A percentile compares a stretch with the other conserved stretches of the same genome.
Conservation (phyloP, 495 filamentous ascomycete species). For the Glonium stellatum region DNA sequence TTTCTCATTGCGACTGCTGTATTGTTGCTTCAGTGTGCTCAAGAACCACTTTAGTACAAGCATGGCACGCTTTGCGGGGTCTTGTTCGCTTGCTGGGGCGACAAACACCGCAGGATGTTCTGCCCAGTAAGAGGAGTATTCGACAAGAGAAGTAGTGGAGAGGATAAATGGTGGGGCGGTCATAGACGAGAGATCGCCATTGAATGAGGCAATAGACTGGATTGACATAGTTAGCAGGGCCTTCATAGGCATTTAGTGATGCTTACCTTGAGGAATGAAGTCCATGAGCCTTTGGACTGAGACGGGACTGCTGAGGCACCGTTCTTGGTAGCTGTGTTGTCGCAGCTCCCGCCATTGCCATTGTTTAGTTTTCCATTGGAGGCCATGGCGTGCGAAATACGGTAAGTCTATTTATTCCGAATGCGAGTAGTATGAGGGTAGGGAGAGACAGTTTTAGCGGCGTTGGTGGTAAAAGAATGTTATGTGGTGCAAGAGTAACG, state of each 20-base stretch:
- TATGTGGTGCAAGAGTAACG: too few species aligned
- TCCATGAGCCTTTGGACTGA: slow-evolving; percentile 33
- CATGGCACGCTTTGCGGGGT: slow-evolving; percentile 76
- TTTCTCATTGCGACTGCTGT: slow-evolving; percentile 84
- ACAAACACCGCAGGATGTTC: slow-evolving; percentile 86
- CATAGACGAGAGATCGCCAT: slow-evolving; percentile 86
- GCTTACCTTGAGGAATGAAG: slow-evolving; percentile 36
- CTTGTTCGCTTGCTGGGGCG: slow-evolving; percentile 72
- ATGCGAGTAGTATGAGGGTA: too few species aligned
- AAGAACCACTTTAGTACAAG: slow-evolving; percentile 96
- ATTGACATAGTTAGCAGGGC: slow-evolving; percentile 4
- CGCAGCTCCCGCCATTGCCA: neutral
- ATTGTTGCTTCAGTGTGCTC: slow-evolving; percentile 90
- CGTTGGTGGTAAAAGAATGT: too few species aligned
- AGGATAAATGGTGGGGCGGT: slow-evolving; percentile 96
- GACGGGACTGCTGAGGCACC: slow-evolving; percentile 36
- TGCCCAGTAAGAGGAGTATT: slow-evolving; percentile 95
- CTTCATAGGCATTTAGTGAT: neutral
- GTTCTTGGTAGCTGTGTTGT: slow-evolving; percentile 14
- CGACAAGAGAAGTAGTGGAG: slow-evolving; percentile 80
- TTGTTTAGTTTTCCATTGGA: neutral
- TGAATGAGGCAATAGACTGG: slow-evolving; percentile 85
- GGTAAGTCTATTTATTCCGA: too few species aligned
- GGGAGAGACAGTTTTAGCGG: too few species aligned
- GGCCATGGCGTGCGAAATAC: neutral